Percentiles rank a stretch among this genome's conserved stretches.
Evolutionary conservation across 306 rosid genomes (phyloP).

Genomic region (Clitoria ternatea): DNA sequence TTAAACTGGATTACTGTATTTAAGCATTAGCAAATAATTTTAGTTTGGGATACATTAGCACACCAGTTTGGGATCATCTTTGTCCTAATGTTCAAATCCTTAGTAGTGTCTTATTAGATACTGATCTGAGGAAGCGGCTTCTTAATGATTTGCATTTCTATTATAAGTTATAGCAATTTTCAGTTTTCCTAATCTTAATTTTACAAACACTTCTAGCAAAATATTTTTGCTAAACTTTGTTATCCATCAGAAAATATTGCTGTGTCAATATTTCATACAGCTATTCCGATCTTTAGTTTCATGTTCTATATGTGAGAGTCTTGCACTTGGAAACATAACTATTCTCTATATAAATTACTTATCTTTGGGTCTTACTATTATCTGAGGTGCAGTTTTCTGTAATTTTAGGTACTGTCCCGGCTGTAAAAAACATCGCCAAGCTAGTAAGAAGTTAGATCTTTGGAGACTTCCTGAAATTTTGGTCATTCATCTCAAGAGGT

Average conservation of each 20-base stretch:
- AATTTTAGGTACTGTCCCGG: constrained; percentile 82
- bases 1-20: constrained; percentile 8
- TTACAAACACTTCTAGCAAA: background rate
- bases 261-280: constrained; percentile 5
- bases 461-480: constrained; percentile 99
- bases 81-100: background rate
- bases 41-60: background rate
- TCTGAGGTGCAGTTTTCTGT: constrained; percentile 24
- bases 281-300: background rate
- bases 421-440: constrained; percentile 87
- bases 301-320: background rate
- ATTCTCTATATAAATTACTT: background rate
- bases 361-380: constrained; percentile 25
- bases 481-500: constrained; percentile 98
- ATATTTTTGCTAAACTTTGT: constrained; percentile 10
- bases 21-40: constrained; percentile 19
- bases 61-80: too few species aligned
- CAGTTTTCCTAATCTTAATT: background rate
- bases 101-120: constrained; percentile 5
- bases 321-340: constrained; percentile 8
- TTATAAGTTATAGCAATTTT: constrained; percentile 8
- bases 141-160: background rate
- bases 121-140: background rate
- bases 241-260: constrained; percentile 4
- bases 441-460: constrained; percentile 94